phyloP scores from a whole-genome alignment of 805 yeast species.

The Kazachstania kunashirensis region DNA sequence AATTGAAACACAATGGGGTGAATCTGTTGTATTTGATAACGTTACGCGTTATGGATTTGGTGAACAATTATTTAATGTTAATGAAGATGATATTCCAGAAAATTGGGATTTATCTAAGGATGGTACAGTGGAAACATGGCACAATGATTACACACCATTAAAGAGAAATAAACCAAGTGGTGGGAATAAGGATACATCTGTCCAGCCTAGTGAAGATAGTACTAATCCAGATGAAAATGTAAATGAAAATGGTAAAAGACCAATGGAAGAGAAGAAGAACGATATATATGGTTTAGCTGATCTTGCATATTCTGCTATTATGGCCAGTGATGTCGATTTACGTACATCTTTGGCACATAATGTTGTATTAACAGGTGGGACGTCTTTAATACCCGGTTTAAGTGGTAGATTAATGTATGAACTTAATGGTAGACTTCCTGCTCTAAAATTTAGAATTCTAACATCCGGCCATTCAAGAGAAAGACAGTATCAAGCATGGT shows the following conservation, averaged over 20 bases:
- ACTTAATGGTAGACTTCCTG: conserved; percentile 61
- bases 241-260: conserved; percentile 23
- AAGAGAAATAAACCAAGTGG: conserved; percentile 41
- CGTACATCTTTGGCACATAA: conserved; percentile 83
- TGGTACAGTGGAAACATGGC: conserved; percentile 46
- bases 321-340: conserved; percentile 64
- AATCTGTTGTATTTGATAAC: conserved; percentile 46
- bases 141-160: conserved; percentile 64
- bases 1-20: conserved; percentile 74
- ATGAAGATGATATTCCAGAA: conserved; percentile 33
- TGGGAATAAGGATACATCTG: conserved; percentile 17
- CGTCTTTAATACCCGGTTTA: conserved; percentile 70
- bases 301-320: conserved; percentile 46
- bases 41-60: conserved; percentile 52
- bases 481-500: conserved; percentile 76
- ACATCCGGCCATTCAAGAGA: conserved; percentile 72
- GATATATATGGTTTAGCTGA: conserved; percentile 45
- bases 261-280: conserved; percentile 14
- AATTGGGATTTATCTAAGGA: conserved; percentile 33
- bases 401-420: conserved; percentile 70
- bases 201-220: conserved; percentile 23
- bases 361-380: conserved; percentile 78
- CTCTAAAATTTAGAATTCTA: conserved; percentile 73
- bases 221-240: conserved; percentile 15
- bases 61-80: conserved; percentile 66